These are phyloP conservation scores for Coemansia sp. DNA, from an alignment of 192 early-diverging fungal genomes.

Conservation along the genomic window DNA sequence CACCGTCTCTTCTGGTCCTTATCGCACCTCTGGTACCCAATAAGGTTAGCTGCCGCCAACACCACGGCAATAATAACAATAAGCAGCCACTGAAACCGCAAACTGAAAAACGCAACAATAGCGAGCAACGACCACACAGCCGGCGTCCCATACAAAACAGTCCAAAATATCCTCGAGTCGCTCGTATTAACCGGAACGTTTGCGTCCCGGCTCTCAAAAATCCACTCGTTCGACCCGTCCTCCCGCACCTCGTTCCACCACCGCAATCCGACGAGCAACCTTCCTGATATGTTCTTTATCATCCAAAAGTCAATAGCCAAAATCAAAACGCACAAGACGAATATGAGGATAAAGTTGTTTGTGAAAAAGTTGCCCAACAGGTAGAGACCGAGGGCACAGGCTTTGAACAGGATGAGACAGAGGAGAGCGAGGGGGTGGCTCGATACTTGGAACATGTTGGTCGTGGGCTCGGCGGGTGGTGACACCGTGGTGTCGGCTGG, in stretches of 20 bases:
- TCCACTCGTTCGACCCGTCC: constrained; percentile 93
- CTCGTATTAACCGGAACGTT: constrained; percentile 71
- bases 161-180: constrained; percentile 96
- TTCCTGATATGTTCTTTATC: constrained; percentile 96
- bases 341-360: constrained; percentile 82
- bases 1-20: constrained; percentile 83
- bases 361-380: constrained; percentile 82
- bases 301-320: constrained; percentile 99
- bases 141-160: constrained; percentile 80
- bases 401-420: constrained; percentile 87
- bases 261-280: constrained; percentile 92
- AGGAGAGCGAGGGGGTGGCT: constrained; percentile 86
- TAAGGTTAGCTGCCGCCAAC: constrained; percentile 87
- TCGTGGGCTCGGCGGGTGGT: constrained; percentile 14
- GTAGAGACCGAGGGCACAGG: constrained; percentile 81
- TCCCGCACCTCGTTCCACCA: constrained; percentile 99
- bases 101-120: constrained; percentile 69
- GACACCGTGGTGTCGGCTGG: not conserved
- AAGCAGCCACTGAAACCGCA: constrained; percentile 80
- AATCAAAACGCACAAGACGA: constrained; percentile 87
- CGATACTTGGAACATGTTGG: constrained; percentile 52
- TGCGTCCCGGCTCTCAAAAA: constrained; percentile 85
- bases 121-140: constrained; percentile 78
- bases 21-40: constrained; percentile 94
- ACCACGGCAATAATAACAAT: constrained; percentile 83